phyloP scores from a whole-genome alignment of 306 rosid genomes.

The Trifolium fragiferum region DNA sequence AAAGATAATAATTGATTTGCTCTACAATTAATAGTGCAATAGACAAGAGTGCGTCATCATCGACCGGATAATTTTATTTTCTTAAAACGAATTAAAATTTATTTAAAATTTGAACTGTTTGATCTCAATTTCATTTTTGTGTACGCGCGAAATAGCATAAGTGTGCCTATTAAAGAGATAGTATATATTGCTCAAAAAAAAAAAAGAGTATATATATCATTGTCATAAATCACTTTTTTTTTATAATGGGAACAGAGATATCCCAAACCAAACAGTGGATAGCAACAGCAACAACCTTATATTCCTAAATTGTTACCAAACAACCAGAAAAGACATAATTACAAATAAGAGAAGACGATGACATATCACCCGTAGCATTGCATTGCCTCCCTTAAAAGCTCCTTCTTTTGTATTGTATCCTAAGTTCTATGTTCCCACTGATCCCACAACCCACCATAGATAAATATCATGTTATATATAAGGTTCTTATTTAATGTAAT shows the following conservation, averaged over 20 bases:
- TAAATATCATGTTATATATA: no score
- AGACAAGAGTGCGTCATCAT: no score
- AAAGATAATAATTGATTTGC: no score
- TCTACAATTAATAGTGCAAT: no score
- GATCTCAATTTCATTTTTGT: no score
- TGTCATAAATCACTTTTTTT: neutral
- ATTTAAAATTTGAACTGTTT: no score
- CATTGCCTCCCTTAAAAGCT: slow-evolving; percentile 55
- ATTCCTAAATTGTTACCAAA: slow-evolving; percentile 24
- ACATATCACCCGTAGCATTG: slow-evolving; percentile 38
- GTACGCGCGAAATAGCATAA: no score
- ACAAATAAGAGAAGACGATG: slow-evolving; percentile 39
- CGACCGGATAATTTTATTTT: no score
- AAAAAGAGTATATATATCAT: neutral
- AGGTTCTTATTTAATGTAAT: no score
- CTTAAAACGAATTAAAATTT: no score
- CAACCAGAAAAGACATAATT: slow-evolving; percentile 45
- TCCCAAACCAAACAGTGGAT: slow-evolving; percentile 16
- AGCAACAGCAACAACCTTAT: slow-evolving; percentile 16
- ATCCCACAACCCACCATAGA: slow-evolving; percentile 19
- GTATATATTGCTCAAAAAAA: no score
- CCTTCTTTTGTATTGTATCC: slow-evolving; percentile 9
- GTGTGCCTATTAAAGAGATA: neutral
- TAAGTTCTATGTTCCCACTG: neutral
- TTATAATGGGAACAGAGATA: neutral